Evolutionary conservation across 768 basidiomycete genomes (phyloP).

Genomic region (Leccinum uliginosum): DNA sequence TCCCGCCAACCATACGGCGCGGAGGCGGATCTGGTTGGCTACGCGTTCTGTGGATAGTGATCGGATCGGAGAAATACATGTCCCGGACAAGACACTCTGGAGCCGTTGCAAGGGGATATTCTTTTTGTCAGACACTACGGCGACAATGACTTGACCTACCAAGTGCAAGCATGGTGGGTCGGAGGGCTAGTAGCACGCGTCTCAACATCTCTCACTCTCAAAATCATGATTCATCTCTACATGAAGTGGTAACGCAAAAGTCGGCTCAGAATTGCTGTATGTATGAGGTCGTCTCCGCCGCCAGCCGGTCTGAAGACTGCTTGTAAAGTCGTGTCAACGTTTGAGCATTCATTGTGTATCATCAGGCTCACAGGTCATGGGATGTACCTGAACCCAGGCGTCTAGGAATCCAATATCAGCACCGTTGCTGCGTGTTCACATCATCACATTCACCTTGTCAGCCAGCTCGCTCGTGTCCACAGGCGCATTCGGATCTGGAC

Average conservation of each 20-base stretch:
- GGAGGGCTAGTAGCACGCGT: not conserved
- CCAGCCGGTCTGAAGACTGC: not conserved
- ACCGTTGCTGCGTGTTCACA: not conserved
- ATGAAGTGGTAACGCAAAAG: not conserved
- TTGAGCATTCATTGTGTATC: not conserved
- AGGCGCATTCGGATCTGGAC: constrained; percentile 37
- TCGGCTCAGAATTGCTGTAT: not conserved
- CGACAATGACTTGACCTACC: not conserved
- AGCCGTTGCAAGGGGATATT: not conserved
- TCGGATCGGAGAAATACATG: not conserved
- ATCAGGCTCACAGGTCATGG: constrained; percentile 3
- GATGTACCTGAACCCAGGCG: constrained; percentile 21
- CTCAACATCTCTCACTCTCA: not conserved
- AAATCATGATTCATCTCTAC: not conserved
- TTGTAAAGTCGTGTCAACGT: not conserved
- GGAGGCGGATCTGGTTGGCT: not conserved
- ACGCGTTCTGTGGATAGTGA: not conserved
- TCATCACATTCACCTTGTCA: constrained; percentile 46
- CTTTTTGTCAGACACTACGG: not conserved
- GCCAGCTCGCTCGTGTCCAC: constrained; percentile 65
- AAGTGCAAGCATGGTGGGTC: not conserved
- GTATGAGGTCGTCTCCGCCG: not conserved
- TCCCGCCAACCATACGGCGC: not conserved
- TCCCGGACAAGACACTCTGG: not conserved
- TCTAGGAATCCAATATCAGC: not conserved